Percentiles rank a stretch among this genome's conserved stretches.
phyloP scores from a whole-genome alignment of 192 early-diverging fungal species.

The Linnemannia schmuckeri region DNA sequence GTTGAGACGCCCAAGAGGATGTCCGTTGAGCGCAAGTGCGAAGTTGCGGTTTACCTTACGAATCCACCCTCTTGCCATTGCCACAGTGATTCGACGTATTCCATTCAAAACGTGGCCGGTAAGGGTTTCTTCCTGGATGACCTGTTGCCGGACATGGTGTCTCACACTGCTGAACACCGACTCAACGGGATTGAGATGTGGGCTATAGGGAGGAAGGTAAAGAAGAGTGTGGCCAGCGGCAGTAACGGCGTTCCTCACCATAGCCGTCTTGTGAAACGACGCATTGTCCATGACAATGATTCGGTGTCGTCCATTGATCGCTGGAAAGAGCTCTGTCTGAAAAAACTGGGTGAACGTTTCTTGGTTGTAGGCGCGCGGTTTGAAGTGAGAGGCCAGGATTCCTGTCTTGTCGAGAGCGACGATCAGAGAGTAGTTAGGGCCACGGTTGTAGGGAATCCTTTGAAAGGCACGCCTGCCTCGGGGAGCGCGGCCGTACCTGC shows the following conservation, averaged over 20 bases:
- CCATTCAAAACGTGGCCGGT: neutral
- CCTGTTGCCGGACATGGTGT: conserved; percentile 17
- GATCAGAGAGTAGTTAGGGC: no score
- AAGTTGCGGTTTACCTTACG: no score
- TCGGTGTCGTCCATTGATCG: conserved; percentile 10
- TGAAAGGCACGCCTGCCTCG: no score
- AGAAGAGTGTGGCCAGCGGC: no score
- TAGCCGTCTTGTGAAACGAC: conserved; percentile 11
- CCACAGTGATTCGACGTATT: no score
- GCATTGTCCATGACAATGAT: conserved; percentile 17
- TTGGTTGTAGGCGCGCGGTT: conserved; percentile 6
- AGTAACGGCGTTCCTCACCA: conserved; percentile 11
- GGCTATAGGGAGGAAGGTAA: conserved; percentile 25
- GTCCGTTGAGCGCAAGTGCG: no score
- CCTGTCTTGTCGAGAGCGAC: no score
- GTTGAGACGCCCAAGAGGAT: no score
- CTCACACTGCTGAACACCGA: conserved; percentile 14
- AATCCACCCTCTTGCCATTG: no score
- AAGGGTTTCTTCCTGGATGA: conserved; percentile 1
- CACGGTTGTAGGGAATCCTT: no score
- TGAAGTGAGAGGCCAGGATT: neutral
- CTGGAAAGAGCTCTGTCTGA: neutral
- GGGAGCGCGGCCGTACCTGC: no score
- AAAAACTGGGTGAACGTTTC: conserved; percentile 18
- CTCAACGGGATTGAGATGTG: conserved; percentile 21